phyloP scores from a whole-genome alignment of 1,139 yeast genomes.

The Wickerhamiella infanticola region DNA sequence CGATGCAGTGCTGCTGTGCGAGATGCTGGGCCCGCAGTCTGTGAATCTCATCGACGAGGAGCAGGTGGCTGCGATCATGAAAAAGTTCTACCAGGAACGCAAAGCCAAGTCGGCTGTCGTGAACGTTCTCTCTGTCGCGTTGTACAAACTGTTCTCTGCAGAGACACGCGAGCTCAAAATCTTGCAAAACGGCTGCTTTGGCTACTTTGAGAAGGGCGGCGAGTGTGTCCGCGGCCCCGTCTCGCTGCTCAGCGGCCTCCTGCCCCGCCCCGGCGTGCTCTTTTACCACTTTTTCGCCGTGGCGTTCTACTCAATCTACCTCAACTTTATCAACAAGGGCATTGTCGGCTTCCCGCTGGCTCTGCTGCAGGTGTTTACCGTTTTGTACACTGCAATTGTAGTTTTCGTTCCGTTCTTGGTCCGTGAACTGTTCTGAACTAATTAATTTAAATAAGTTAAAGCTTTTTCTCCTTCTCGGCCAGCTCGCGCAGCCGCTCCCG shows the following conservation, averaged over 20 bases:
- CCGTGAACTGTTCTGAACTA: slow-evolving; percentile 9
- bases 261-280: slow-evolving; percentile 57
- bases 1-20: slow-evolving; percentile 60
- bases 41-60: slow-evolving; percentile 48
- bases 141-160: slow-evolving; percentile 83
- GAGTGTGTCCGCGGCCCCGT: slow-evolving; percentile 65
- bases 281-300: slow-evolving; percentile 82
- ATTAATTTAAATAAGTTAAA: slow-evolving; percentile 11
- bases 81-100: slow-evolving; percentile 59
- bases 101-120: slow-evolving; percentile 70
- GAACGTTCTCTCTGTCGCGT: slow-evolving; percentile 80
- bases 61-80: slow-evolving; percentile 37
- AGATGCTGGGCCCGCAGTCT: slow-evolving; percentile 33
- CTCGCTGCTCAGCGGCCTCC: slow-evolving; percentile 66
- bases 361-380: slow-evolving; percentile 48
- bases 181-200: slow-evolving; percentile 79
- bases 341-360: slow-evolving; percentile 57
- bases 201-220: slow-evolving; percentile 75
- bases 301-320: slow-evolving; percentile 65
- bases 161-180: slow-evolving; percentile 47
- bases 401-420: slow-evolving; percentile 65
- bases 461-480: slow-evolving; percentile 19
- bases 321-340: slow-evolving; percentile 56
- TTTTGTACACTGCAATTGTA: slow-evolving; percentile 55
- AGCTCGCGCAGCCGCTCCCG: slow-evolving; percentile 17